Base-by-base conservation (phyloP, 2,329 filamentous ascomycete genomes). In the Meredithiella fracta region DNA sequence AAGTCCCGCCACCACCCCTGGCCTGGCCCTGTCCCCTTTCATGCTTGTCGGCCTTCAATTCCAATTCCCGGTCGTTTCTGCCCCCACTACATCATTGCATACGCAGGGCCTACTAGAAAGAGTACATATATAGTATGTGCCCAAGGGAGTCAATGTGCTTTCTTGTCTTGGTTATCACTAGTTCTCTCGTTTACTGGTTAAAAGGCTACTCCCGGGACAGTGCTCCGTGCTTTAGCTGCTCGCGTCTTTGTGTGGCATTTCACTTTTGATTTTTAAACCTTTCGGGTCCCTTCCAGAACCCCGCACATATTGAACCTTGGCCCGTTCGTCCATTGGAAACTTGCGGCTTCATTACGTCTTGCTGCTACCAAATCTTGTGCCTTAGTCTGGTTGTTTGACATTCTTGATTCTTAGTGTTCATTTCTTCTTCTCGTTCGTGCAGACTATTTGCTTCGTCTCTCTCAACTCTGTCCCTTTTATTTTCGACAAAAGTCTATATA, bases 271-370 rank as follows among this genome's bases (percentile, higher is more conserved):
- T 54, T 44, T 44, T 40, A n/a, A 44, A 29, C 20, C 23, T 26
- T 54, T 54, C 53, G 42, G 42, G 47, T 47, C 25, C 42, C 53
- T 54, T 54, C 53, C 53, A 54, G 53, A 54, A 54, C 29, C 26
- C 20, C 42, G 8, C 53, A 44, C 40, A n/a, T n/a, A 44, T 44
- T 44, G 40, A 44, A 44, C 40, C 20, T 44, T 44, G 40, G 40
- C 40, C 40, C 20, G 40, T 44, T 44, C 40, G 20, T 44, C 40
- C 6, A 44, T 44, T 44, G 40, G 17, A 2, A 44, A 44, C 40
- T 20, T 44, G 40, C 11, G 40, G 11, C 40, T 44, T 44, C 40
- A 22, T 20, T 44, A 44, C 4, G 14, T 44, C 40, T 44, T 4
- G 15, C 29, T 34, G 29, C 17, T 44, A 44, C 15, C 20, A 44